phyloP scores from a whole-genome alignment of 495 filamentous ascomycete species.

The Aspergillus carlsbadensis region DNA sequence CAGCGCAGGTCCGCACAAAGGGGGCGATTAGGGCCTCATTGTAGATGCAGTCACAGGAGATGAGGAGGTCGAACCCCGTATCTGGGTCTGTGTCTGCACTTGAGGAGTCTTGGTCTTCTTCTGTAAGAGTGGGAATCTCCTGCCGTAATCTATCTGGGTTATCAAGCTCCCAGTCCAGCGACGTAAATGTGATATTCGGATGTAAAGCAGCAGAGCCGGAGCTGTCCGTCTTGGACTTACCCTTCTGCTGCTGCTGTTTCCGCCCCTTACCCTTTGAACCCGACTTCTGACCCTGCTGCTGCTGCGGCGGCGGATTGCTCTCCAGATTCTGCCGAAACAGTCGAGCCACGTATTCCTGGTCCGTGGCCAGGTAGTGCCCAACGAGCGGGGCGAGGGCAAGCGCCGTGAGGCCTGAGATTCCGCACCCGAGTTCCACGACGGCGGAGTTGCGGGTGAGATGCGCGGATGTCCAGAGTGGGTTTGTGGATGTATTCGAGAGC shows the following conservation, averaged over 20 bases:
- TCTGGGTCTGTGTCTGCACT: conserved; percentile 24
- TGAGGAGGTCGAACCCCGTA: conserved; percentile 54
- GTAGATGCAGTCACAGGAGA: conserved; percentile 90
- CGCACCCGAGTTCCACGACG: conserved; percentile 83
- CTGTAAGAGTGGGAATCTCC: conserved; percentile 20
- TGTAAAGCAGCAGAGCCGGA: neutral
- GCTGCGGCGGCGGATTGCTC: conserved; percentile 49
- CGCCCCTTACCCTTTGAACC: conserved; percentile 23
- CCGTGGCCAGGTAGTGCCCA: conserved; percentile 72
- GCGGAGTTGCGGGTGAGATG: conserved; percentile 54
- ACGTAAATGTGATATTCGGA: conserved; percentile 40
- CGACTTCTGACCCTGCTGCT: neutral
- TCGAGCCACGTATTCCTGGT: conserved; percentile 81
- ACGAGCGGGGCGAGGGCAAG: conserved; percentile 62
- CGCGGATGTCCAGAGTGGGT: conserved; percentile 60
- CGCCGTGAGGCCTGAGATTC: conserved; percentile 75
- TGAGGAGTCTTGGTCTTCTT: neutral
- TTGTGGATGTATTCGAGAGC: conserved; percentile 58
- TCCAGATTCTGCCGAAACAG: conserved; percentile 72
- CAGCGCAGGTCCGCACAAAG: conserved; percentile 81
- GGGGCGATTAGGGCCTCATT: conserved; percentile 80
- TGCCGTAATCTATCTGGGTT: conserved; percentile 31
- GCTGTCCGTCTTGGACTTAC: neutral
- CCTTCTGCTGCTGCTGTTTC: conserved; percentile 12
- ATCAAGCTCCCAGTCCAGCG: conserved; percentile 48